phyloP scores from a whole-genome alignment of 345 rosid genomes.

The Punica granatum region DNA sequence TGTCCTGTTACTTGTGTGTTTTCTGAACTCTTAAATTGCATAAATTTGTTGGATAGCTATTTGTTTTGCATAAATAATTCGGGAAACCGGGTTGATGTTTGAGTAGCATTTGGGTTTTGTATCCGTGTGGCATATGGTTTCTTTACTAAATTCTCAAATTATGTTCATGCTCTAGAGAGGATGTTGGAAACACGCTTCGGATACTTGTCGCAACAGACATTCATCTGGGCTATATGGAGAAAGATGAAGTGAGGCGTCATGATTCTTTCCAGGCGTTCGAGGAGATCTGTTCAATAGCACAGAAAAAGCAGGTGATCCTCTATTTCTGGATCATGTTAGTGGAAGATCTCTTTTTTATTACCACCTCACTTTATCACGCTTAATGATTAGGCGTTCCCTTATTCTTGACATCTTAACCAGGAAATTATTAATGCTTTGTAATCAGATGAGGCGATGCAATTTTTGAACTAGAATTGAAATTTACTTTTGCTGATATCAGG shows the following conservation, averaged over 20 bases:
- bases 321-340: neutral
- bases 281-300: constrained; percentile 92
- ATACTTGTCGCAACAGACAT: constrained; percentile 93
- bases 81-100: too few species aligned
- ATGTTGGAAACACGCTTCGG: constrained; percentile 49
- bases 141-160: neutral
- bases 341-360: neutral
- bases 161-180: constrained; percentile 39
- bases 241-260: constrained; percentile 87
- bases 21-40: too few species aligned
- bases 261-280: constrained; percentile 95
- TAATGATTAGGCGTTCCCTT: neutral
- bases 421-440: neutral
- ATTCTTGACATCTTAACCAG: neutral
- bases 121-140: too few species aligned
- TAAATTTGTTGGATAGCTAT: too few species aligned
- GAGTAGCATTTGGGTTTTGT: too few species aligned
- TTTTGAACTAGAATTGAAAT: neutral
- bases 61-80: too few species aligned
- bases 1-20: too few species aligned
- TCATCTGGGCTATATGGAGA: constrained; percentile 96
- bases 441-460: neutral
- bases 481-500: constrained; percentile 37
- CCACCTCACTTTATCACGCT: neutral
- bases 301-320: constrained; percentile 57